Evolutionary conservation across 148 eudicot species (phyloP).

Genomic region (Agrostemma githago): DNA sequence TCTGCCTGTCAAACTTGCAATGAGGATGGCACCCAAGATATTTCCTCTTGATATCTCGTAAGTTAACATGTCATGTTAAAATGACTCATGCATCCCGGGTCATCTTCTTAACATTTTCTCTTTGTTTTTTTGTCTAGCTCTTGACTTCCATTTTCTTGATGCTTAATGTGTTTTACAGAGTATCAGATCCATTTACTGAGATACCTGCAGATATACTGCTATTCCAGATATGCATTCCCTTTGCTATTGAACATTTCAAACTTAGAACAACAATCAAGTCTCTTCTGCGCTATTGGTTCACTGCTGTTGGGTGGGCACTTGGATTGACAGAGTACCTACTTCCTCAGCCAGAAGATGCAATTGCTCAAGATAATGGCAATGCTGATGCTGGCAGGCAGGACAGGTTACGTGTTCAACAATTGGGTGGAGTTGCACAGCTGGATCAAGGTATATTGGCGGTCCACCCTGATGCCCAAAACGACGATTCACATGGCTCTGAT

Average conservation of each 20-base stretch:
- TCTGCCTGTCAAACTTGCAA: constrained; percentile 88
- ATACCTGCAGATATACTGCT: constrained; percentile 96
- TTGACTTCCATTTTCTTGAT: constrained; percentile 3
- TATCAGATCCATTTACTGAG: constrained; percentile 95
- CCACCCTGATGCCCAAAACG: constrained; percentile 43
- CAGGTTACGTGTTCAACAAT: constrained; percentile 44
- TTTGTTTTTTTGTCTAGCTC: neutral
- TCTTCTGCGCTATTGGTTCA: constrained; percentile 87
- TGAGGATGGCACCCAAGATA: constrained; percentile 82
- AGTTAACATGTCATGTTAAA: constrained; percentile 27
- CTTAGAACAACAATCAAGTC: constrained; percentile 75
- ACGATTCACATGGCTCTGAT: constrained; percentile 37
- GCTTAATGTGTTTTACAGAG: constrained; percentile 43
- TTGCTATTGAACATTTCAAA: constrained; percentile 92
- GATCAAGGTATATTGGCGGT: constrained; percentile 44
- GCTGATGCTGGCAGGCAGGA: constrained; percentile 64
- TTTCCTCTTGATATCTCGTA: constrained; percentile 99
- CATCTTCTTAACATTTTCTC: neutral
- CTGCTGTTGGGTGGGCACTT: constrained; percentile 89
- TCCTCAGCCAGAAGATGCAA: constrained; percentile 66
- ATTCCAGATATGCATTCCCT: constrained; percentile 94
- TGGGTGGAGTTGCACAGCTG: constrained; percentile 44
- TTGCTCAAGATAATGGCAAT: constrained; percentile 66
- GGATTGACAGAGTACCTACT: constrained; percentile 83
- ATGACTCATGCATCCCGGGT: neutral